Base-by-base conservation (phyloP, 148 eudicot species). In the Chenopodium formosanum region DNA sequence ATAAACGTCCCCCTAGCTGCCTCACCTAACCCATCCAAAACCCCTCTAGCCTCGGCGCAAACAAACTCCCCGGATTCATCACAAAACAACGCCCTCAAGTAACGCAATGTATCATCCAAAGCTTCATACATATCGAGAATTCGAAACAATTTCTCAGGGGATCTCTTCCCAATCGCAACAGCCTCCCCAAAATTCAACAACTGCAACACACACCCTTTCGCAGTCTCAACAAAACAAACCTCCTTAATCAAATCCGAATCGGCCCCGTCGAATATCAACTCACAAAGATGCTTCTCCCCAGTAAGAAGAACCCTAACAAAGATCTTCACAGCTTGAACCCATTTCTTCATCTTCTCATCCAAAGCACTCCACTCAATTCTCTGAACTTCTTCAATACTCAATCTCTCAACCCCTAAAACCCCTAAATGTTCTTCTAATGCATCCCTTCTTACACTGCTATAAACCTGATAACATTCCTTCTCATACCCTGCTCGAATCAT, bases 71-170 rank as follows among this genome's bases (percentile, higher is more conserved):
- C 95, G 0, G 89, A 88, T 81, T 89, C 91, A 69, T 91, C 92
- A 56, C 78, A 78, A 78, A 92, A 97, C 83, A 94, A 86, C 8
- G 27, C 83, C 76, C 92, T 84, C 80, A 97, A 74, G 47, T 89
- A 88, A 10, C 90, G 90, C 79, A 88, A 71, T 17, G 92, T 87
- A 84, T 84, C 90, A 34, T 83, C 82, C 85, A 96, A 75, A 8
- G 88, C 97, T 46, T 97, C 98, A 81, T 92, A 91, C 97, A 97
- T 92, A 80, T 97, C 99, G 4, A 97, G 91, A 19, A 97, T 89
- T 48, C 95, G 82, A 84, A 92, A 97, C 80, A 97, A 70, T 81
- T 91, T 94, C 91, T 97, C 99, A 0, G 95, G 84, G 0, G 99
- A 89, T 79, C 98, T 84, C 72, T 82, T 89, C 47, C 92, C 92